These are phyloP conservation scores for Trichopus zeylanicus DNA, from an alignment of 116 monocot species.

Conservation along the genomic window DNA sequence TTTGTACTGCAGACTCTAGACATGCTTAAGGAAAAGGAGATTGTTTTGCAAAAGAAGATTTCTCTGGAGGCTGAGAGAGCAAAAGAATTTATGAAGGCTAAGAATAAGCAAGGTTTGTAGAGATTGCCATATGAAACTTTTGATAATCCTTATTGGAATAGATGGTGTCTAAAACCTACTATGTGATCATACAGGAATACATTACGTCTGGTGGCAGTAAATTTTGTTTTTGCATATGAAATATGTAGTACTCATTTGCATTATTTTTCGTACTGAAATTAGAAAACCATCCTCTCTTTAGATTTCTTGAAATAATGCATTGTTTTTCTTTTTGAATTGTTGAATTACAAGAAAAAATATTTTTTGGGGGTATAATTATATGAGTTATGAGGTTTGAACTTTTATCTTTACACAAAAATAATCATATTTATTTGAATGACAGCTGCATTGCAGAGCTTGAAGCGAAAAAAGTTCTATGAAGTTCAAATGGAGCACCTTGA, in stretches of 20 bases:
- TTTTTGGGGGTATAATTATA: too few relatives aligned
- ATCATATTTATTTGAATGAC: constrained; percentile 6
- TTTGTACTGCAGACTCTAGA: constrained; percentile 40
- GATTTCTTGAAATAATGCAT: background rate
- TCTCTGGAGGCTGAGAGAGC: constrained; percentile 57
- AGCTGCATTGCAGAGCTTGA: constrained; percentile 80
- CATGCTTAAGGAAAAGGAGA: too few relatives aligned
- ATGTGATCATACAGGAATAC: too few relatives aligned
- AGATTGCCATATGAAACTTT: background rate
- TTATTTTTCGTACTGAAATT: background rate
- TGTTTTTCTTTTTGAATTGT: too few relatives aligned
- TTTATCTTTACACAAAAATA: background rate
- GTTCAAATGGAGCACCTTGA: constrained; percentile 63
- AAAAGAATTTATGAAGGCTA: constrained; percentile 67
- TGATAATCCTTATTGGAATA: background rate
- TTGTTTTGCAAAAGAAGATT: constrained; percentile 71
- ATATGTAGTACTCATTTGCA: background rate
- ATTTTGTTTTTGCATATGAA: background rate
- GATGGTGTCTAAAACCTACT: background rate
- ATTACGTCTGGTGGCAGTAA: background rate
- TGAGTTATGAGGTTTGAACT: too few relatives aligned
- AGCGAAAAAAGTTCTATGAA: constrained; percentile 87
- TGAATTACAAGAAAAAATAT: too few relatives aligned
- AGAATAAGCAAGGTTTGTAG: constrained; percentile 57
- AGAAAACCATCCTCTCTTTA: background rate